Conservation (phyloP, 192 early-diverging fungal species). For the Geranomyces michiganensis region DNA sequence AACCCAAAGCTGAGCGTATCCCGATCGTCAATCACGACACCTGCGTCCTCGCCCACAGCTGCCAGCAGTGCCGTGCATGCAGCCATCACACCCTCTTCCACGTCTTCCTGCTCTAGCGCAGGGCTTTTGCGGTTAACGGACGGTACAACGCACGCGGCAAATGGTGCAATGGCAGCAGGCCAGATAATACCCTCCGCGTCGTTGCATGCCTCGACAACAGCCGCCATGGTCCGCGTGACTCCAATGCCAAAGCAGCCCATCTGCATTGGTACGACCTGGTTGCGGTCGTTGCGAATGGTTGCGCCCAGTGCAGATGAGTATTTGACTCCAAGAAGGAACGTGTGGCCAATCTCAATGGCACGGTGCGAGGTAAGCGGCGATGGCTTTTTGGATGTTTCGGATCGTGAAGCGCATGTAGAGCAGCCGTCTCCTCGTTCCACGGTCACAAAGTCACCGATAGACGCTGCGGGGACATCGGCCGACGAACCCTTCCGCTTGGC, state of each 20-base stretch:
- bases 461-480: neutral
- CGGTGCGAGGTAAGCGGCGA: slow-evolving; percentile 37
- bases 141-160: slow-evolving; percentile 40
- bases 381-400: slow-evolving; percentile 40
- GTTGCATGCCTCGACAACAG: slow-evolving; percentile 71
- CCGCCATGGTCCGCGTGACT: slow-evolving; percentile 79
- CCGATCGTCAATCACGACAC: slow-evolving; percentile 76
- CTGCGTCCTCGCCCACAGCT: slow-evolving; percentile 31
- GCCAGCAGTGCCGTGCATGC: neutral
- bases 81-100: slow-evolving; percentile 5
- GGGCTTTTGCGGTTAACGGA: slow-evolving; percentile 12
- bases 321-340: slow-evolving; percentile 87
- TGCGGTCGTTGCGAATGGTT: slow-evolving; percentile 44
- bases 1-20: slow-evolving; percentile 67
- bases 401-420: slow-evolving; percentile 11
- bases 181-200: slow-evolving; percentile 74
- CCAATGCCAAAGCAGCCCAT: slow-evolving; percentile 96
- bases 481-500: neutral
- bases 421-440: slow-evolving; percentile 38
- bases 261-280: slow-evolving; percentile 55
- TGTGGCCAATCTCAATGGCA: slow-evolving; percentile 87
- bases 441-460: slow-evolving; percentile 27
- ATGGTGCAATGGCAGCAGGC: slow-evolving; percentile 82
- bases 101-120: neutral
- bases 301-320: slow-evolving; percentile 78